A percentile compares a stretch with the other conserved stretches of the same genome.
Evolutionary conservation across 768 basidiomycete genomes (phyloP).

Genomic region (Tulasnella sp.): DNA sequence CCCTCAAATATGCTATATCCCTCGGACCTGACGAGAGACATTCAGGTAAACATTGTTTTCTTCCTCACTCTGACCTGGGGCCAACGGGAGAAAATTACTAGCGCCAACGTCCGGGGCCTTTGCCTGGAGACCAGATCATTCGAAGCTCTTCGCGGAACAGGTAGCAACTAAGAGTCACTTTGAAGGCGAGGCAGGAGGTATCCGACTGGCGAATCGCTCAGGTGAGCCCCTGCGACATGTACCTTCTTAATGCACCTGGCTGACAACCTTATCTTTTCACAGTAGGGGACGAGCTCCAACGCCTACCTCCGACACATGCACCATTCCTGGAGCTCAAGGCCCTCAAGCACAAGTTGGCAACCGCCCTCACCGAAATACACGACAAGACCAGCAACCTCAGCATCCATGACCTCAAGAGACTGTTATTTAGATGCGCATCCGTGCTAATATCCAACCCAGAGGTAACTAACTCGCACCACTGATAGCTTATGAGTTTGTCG

Average conservation of each 20-base stretch:
- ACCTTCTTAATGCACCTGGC: not conserved
- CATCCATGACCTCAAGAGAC: slow-evolving; percentile 70
- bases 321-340: slow-evolving; percentile 51
- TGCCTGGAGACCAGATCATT: slow-evolving; percentile 62
- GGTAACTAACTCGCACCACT: slow-evolving; percentile 36
- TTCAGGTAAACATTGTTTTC: slow-evolving; percentile 44
- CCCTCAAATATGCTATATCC: slow-evolving; percentile 73
- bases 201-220: slow-evolving; percentile 55
- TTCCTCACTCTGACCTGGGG: not conserved
- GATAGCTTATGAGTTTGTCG: not conserved
- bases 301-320: slow-evolving; percentile 47
- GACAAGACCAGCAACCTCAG: slow-evolving; percentile 63
- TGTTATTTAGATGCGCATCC: slow-evolving; percentile 81
- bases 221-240: slow-evolving; percentile 34
- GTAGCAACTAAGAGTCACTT: slow-evolving; percentile 88
- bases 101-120: slow-evolving; percentile 21
- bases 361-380: slow-evolving; percentile 56
- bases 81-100: slow-evolving; percentile 45
- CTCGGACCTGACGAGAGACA: slow-evolving; percentile 70
- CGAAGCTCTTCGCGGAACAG: slow-evolving; percentile 73
- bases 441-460: slow-evolving; percentile 52
- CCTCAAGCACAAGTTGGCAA: slow-evolving; percentile 56
- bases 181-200: slow-evolving; percentile 74
- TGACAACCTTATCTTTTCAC: not conserved
- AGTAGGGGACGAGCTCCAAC: slow-evolving; percentile 53